Conservation (phyloP, 1,139 yeast genomes). For the Sugiyamaella novakii region DNA sequence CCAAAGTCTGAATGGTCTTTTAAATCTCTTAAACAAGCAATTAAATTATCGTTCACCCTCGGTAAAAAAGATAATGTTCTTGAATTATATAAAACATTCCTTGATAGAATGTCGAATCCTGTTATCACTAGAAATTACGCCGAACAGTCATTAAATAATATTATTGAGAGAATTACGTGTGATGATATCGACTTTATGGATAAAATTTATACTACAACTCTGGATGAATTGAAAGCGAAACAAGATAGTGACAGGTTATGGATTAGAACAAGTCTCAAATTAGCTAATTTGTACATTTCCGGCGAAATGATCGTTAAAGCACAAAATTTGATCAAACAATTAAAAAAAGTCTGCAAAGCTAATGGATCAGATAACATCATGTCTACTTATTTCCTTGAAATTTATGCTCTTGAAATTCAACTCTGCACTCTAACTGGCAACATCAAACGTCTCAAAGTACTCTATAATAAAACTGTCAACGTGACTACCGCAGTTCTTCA, state of each 20-base stretch:
- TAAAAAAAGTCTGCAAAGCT: slow-evolving; percentile 46
- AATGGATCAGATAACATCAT: slow-evolving; percentile 27
- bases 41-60: slow-evolving; percentile 54
- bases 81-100: slow-evolving; percentile 38
- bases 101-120: slow-evolving; percentile 28
- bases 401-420: slow-evolving; percentile 67
- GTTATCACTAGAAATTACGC: slow-evolving; percentile 47
- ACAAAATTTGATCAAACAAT: slow-evolving; percentile 44
- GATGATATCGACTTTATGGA: slow-evolving; percentile 36
- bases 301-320: slow-evolving; percentile 46
- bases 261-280: slow-evolving; percentile 57
- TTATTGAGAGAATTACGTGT: slow-evolving; percentile 45
- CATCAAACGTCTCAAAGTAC: slow-evolving; percentile 47
- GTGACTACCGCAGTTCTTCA: slow-evolving; percentile 71
- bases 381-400: slow-evolving; percentile 52
- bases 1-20: slow-evolving; percentile 44
- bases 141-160: slow-evolving; percentile 62
- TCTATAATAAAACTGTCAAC: slow-evolving; percentile 53
- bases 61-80: slow-evolving; percentile 44
- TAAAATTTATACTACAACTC: slow-evolving; percentile 36
- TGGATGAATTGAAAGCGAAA: slow-evolving; percentile 34
- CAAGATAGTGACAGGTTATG: slow-evolving; percentile 54
- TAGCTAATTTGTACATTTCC: slow-evolving; percentile 53
- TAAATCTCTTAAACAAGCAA: slow-evolving; percentile 65
- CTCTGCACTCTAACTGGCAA: slow-evolving; percentile 48